Evolutionary conservation across 2,329 filamentous ascomycete genomes (phyloP).

Genomic region (Xylaria sp.): DNA sequence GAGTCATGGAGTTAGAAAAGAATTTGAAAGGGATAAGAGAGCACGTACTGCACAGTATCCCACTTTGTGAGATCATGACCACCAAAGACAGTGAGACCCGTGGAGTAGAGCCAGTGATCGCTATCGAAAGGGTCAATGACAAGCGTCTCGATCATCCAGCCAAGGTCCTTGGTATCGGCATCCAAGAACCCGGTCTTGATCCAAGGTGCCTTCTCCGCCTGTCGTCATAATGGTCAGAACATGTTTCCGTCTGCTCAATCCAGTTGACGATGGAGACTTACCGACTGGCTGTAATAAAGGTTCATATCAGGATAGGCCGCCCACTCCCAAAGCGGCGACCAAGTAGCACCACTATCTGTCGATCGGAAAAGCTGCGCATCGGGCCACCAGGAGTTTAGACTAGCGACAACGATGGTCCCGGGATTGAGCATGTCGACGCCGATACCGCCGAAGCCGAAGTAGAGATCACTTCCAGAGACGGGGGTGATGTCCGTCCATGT

Average conservation of each 20-base stretch:
- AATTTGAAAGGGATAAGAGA: not conserved
- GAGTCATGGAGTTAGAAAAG: not conserved
- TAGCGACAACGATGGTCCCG: conserved; percentile 52
- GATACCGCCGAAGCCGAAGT: conserved; percentile 53
- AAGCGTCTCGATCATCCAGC: conserved; percentile 57
- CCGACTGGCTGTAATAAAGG: conserved; percentile 43
- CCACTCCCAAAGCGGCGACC: conserved; percentile 51
- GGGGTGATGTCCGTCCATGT: conserved; percentile 55
- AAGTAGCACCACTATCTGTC: conserved; percentile 49
- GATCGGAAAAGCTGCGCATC: conserved; percentile 53
- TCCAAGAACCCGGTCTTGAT: conserved; percentile 46
- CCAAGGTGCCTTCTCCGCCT: conserved; percentile 48
- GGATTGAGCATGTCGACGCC: conserved; percentile 48
- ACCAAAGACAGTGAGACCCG: conserved; percentile 50
- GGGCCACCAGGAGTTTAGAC: conserved; percentile 55
- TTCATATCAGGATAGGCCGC: conserved; percentile 41
- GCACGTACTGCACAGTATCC: conserved; percentile 35
- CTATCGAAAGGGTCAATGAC: conserved; percentile 55
- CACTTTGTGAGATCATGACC: conserved; percentile 51
- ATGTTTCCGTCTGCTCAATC: no score
- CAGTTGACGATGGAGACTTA: conserved; percentile 14
- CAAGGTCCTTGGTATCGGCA: conserved; percentile 45
- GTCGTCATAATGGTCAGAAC: not conserved
- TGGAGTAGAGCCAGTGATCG: conserved; percentile 57
- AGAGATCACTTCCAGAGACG: conserved; percentile 40